A percentile compares a stretch with the other conserved stretches of the same genome.
These are phyloP conservation scores for Chrysanthemum makinoi DNA, from an alignment of 129 eudicot species.

Conservation along the genomic window DNA sequence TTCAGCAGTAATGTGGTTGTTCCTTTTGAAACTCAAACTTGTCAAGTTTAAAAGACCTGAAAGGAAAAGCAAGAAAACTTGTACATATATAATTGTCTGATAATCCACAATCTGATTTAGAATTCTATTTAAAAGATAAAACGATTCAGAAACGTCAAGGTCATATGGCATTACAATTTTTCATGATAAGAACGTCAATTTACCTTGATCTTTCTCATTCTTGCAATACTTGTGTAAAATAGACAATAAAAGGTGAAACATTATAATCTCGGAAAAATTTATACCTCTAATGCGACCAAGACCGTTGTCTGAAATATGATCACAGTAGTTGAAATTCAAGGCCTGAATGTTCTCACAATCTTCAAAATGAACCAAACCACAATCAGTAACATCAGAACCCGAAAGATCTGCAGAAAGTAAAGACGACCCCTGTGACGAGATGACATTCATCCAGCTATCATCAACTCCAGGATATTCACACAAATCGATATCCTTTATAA, in stretches of 20 bases:
- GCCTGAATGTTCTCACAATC: slow-evolving; percentile 59
- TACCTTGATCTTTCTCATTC: too few relatives aligned
- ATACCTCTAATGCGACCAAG: slow-evolving; percentile 51
- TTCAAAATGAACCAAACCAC: slow-evolving; percentile 52
- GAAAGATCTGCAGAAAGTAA: slow-evolving; percentile 78
- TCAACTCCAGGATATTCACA: slow-evolving; percentile 83
- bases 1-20: slow-evolving; percentile 55
- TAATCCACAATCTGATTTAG: too few relatives aligned
- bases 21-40: slow-evolving; percentile 59
- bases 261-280: background rate
- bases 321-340: slow-evolving; percentile 70
- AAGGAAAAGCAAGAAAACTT: slow-evolving; percentile 3
- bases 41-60: slow-evolving; percentile 70
- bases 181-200: too few relatives aligned
- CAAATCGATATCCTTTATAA: slow-evolving; percentile 72
- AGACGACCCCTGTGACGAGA: slow-evolving; percentile 81
- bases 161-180: too few relatives aligned
- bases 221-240: too few relatives aligned
- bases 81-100: background rate
- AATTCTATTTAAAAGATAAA: too few relatives aligned
- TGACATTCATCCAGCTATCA: slow-evolving; percentile 80
- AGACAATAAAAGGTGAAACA: too few relatives aligned
- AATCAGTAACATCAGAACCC: slow-evolving; percentile 83
- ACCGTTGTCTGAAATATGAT: slow-evolving; percentile 58
- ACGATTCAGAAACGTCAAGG: too few relatives aligned